Evolutionary conservation across 768 basidiomycete species (phyloP).

Genomic region (Naganishia antarctica): DNA sequence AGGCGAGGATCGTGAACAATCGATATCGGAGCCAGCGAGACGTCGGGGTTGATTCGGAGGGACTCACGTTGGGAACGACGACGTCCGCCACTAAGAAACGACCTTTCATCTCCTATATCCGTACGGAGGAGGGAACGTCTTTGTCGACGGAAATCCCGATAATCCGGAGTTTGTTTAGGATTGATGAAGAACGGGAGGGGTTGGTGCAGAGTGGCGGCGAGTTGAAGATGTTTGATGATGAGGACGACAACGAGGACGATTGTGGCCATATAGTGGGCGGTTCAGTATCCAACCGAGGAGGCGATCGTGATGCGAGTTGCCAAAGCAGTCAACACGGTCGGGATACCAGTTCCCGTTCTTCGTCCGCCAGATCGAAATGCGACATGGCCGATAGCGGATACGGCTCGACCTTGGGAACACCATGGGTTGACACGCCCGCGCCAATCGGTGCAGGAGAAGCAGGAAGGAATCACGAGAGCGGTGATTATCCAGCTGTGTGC

Average conservation of each 20-base stretch:
- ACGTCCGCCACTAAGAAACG: not conserved
- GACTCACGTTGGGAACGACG: not conserved
- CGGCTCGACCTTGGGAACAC: not conserved
- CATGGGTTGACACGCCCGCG: not conserved
- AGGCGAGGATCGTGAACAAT: constrained; percentile 6
- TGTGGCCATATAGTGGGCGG: not conserved
- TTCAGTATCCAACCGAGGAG: not conserved
- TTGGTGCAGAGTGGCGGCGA: constrained; percentile 58
- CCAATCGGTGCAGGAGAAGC: not conserved
- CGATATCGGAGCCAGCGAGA: not conserved
- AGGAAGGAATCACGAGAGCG: not conserved
- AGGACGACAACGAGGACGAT: not conserved
- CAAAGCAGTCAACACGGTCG: not conserved
- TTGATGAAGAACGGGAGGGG: constrained; percentile 64
- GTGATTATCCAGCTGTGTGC: not conserved
- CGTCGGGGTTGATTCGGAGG: not conserved
- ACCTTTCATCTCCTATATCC: constrained; percentile 74
- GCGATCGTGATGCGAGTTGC: too few species aligned
- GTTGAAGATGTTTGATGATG: constrained; percentile 21
- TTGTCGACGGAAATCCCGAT: constrained; percentile 66
- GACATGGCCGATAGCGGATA: constrained; percentile 14
- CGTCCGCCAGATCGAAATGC: not conserved
- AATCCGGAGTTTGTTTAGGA: constrained; percentile 65
- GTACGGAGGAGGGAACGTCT: constrained; percentile 70
- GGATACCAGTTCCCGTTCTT: not conserved